Conservation (phyloP, 1,284 basidiomycete species). For the Puccinia triticina region DNA sequence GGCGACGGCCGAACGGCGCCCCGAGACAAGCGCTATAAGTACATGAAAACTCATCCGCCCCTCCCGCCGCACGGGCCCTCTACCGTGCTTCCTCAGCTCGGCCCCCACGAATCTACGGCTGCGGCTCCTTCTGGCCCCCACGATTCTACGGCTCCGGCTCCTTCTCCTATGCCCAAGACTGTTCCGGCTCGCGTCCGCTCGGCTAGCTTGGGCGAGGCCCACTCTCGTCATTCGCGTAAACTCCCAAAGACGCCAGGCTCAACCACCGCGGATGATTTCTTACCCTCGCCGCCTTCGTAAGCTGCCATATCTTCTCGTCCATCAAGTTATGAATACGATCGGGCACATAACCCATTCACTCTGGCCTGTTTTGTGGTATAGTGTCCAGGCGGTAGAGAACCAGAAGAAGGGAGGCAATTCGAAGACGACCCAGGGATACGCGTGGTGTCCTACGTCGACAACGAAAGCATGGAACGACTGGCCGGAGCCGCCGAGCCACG, state of each 20-base stretch:
- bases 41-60: slow-evolving; percentile 26
- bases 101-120: background rate
- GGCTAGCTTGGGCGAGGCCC: slow-evolving; percentile 6
- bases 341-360: background rate
- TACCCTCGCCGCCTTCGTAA: background rate
- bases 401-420: background rate
- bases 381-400: background rate
- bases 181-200: background rate
- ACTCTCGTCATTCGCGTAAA: background rate
- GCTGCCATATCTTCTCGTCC: background rate
- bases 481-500: background rate
- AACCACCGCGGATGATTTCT: background rate
- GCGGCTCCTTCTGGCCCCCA: background rate
- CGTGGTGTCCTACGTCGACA: background rate
- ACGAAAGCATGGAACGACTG: slow-evolving; percentile 3
- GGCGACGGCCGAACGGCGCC: slow-evolving; percentile 8
- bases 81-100: background rate
- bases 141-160: background rate
- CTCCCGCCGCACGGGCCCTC: slow-evolving; percentile 10
- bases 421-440: background rate
- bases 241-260: background rate
- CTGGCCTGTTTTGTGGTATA: too few species aligned
- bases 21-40: slow-evolving; percentile 18
- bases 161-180: background rate
- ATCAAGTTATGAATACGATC: too few species aligned